Evolutionary conservation across 495 filamentous ascomycete genomes (phyloP).

Genomic region (Tuber magnatum): DNA sequence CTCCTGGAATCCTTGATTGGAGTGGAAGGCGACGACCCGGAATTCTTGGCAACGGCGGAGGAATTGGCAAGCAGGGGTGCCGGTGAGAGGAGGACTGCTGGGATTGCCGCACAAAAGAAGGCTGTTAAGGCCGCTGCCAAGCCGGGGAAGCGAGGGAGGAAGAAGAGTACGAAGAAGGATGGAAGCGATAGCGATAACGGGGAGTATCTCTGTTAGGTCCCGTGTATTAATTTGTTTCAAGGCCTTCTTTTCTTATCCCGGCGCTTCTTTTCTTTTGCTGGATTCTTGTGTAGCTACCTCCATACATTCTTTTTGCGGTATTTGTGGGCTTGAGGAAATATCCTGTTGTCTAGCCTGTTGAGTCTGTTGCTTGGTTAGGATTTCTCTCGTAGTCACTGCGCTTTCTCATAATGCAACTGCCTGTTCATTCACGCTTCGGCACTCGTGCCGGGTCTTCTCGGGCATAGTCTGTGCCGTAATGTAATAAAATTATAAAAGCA

Average conservation of each 20-base stretch:
- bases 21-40: slow-evolving; percentile 61
- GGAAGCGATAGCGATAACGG: slow-evolving; percentile 26
- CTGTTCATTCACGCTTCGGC: background rate
- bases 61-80: slow-evolving; percentile 60
- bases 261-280: background rate
- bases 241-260: background rate
- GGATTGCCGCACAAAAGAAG: slow-evolving; percentile 69
- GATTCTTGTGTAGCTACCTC: background rate
- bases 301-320: background rate
- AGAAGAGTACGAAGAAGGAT: slow-evolving; percentile 34
- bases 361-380: background rate
- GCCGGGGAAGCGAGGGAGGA: slow-evolving; percentile 48
- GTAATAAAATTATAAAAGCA: background rate
- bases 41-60: slow-evolving; percentile 59
- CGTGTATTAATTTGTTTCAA: background rate
- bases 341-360: background rate
- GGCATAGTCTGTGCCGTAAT: background rate
- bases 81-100: slow-evolving; percentile 63
- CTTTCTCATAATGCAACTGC: background rate
- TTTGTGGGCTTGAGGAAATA: background rate
- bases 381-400: background rate
- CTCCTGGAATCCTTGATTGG: slow-evolving; percentile 81
- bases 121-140: slow-evolving; percentile 48
- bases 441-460: background rate
- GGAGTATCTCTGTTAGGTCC: slow-evolving; percentile 16